phyloP scores from a whole-genome alignment of 2,329 filamentous ascomycete genomes.

The Trichoderma citrinoviride region DNA sequence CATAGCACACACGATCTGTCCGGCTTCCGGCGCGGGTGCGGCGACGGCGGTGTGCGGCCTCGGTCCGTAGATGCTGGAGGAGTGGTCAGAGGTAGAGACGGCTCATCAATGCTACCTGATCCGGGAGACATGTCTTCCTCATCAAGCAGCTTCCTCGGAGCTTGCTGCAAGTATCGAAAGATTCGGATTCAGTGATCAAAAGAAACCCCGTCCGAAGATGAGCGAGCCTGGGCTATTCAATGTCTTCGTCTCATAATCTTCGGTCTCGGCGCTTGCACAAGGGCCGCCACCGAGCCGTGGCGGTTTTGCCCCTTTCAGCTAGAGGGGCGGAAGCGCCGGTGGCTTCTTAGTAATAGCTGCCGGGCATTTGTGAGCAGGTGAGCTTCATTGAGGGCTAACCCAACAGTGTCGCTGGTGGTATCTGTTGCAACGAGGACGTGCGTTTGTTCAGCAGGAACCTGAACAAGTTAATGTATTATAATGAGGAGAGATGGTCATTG shows the following conservation, averaged over 20 bases:
- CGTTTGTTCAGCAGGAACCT: background rate
- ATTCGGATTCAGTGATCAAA: constrained; percentile 15
- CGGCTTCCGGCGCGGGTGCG: constrained; percentile 18
- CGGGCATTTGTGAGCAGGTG: background rate
- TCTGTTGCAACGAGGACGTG: background rate
- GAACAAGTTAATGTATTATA: background rate
- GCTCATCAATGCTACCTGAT: background rate
- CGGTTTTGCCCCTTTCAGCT: constrained; percentile 9
- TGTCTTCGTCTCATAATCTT: background rate
- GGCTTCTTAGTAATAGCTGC: constrained; percentile 2
- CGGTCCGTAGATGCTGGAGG: constrained; percentile 6
- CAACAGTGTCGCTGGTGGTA: background rate
- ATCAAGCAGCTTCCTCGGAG: background rate
- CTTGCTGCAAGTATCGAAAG: background rate
- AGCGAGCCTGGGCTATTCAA: constrained; percentile 10
- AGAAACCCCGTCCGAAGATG: constrained; percentile 4
- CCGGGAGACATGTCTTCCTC: constrained; percentile 12
- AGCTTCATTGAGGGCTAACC: background rate
- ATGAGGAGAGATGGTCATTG: too few relatives aligned
- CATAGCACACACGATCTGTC: constrained; percentile 42
- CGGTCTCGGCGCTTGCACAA: constrained; percentile 9
- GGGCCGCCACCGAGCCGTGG: constrained; percentile 1
- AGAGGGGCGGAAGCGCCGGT: background rate
- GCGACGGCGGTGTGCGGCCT: constrained; percentile 17
- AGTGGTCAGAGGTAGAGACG: constrained; percentile 1